phyloP scores from a whole-genome alignment of 805 yeast genomes.

The Debaryomyces tyrocola region DNA sequence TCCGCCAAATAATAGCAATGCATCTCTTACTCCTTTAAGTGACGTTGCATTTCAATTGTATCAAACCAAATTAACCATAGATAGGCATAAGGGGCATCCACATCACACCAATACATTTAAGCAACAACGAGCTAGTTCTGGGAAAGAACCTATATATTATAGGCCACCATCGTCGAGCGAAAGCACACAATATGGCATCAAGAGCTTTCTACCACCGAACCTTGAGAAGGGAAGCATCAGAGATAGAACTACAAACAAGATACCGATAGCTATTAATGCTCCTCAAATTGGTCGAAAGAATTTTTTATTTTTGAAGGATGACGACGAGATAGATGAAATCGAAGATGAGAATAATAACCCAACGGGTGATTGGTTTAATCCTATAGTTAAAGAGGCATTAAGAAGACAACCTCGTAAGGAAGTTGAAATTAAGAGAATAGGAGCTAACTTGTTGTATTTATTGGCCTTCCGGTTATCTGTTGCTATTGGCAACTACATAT shows the following conservation, averaged over 20 bases:
- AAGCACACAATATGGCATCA: constrained; percentile 26
- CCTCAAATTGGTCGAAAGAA: background rate
- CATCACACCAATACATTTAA: background rate
- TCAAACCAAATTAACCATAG: constrained; percentile 7
- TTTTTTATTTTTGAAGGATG: background rate
- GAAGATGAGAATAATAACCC: constrained; percentile 10
- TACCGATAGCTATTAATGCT: constrained; percentile 10
- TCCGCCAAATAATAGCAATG: too few relatives aligned
- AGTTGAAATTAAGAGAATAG: constrained; percentile 29
- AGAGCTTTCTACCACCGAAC: constrained; percentile 26
- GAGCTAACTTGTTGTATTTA: constrained; percentile 25
- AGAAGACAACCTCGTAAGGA: constrained; percentile 45
- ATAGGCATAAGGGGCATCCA: constrained; percentile 2
- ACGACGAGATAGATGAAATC: constrained; percentile 12
- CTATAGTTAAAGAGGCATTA: constrained; percentile 46
- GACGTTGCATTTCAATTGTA: constrained; percentile 11
- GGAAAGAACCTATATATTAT: constrained; percentile 27
- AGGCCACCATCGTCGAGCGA: constrained; percentile 29
- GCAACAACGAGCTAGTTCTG: background rate
- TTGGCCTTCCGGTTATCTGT: constrained; percentile 26
- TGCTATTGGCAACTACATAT: constrained; percentile 11
- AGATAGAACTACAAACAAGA: constrained; percentile 3
- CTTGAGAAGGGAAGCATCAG: background rate
- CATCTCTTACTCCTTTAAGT: constrained; percentile 1
- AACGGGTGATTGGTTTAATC: constrained; percentile 38